Conservation (phyloP, 2,329 filamentous ascomycete species). For the Sarocladium kiliense region DNA sequence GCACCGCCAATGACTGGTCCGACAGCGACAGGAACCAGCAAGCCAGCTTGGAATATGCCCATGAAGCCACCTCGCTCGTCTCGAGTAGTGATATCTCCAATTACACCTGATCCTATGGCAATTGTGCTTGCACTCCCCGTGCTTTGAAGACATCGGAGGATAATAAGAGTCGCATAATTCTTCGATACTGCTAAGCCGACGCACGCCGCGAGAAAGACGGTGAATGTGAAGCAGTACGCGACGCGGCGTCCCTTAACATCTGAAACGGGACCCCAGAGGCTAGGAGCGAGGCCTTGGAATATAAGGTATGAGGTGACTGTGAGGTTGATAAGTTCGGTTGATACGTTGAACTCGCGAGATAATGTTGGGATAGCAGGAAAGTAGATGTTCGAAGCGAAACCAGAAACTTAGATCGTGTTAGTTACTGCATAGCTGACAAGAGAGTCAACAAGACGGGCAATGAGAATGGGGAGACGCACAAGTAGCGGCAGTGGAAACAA, state of each 20-base stretch:
- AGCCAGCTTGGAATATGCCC: conserved; percentile 36
- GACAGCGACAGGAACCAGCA: conserved; percentile 34
- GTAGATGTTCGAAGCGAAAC: conserved; percentile 41
- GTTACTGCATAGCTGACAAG: not conserved
- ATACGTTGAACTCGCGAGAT: conserved; percentile 20
- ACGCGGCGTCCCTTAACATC: conserved; percentile 43
- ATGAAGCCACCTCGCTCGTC: conserved; percentile 52
- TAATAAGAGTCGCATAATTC: conserved; percentile 37
- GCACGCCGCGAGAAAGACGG: conserved; percentile 40
- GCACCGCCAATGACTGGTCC: conserved; percentile 49
- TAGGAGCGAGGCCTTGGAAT: conserved; percentile 47
- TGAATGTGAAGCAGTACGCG: conserved; percentile 40
- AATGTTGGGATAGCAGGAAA: conserved; percentile 37
- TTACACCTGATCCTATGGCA: conserved; percentile 45
- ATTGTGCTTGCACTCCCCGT: conserved; percentile 49
- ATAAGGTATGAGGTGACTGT: conserved; percentile 40
- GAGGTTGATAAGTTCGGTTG: conserved; percentile 31
- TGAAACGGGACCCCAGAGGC: conserved; percentile 44
- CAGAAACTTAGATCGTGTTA: conserved; percentile 25
- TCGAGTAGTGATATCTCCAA: conserved; percentile 52
- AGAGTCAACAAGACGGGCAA: no score
- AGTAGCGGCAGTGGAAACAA: conserved; percentile 45
- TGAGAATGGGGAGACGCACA: conserved; percentile 28
- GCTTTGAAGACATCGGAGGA: conserved; percentile 45
- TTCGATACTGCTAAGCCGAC: conserved; percentile 38